These are phyloP conservation scores for Auricularia cornea DNA, from an alignment of 768 basidiomycete species.

Conservation along the genomic window DNA sequence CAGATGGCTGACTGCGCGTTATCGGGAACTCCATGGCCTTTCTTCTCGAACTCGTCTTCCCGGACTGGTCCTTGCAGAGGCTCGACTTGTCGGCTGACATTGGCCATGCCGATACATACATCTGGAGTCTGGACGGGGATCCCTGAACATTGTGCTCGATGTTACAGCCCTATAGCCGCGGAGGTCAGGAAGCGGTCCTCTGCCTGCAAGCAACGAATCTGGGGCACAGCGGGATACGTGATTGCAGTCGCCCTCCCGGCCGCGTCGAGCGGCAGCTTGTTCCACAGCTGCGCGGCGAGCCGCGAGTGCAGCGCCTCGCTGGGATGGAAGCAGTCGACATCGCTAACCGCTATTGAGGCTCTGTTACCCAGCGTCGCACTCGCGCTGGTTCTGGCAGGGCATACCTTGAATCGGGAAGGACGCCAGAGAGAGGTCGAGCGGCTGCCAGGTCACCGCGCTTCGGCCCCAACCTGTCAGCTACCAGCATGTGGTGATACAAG, in stretches of 20 bases:
- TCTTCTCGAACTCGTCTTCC: too few relatives aligned
- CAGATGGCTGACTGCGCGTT: too few relatives aligned
- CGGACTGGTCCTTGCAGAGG: too few relatives aligned
- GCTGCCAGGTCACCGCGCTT: conserved; percentile 11
- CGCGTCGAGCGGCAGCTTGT: not conserved
- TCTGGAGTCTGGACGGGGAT: too few relatives aligned
- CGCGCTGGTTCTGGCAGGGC: not conserved
- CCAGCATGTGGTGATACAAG: too few relatives aligned
- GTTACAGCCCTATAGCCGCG: too few relatives aligned
- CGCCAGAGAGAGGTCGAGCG: conserved; percentile 5
- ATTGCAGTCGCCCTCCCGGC: not conserved
- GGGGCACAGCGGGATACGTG: not conserved
- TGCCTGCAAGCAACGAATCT: too few relatives aligned
- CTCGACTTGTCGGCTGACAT: too few relatives aligned
- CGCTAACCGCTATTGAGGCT: not conserved
- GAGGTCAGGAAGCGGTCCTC: too few relatives aligned
- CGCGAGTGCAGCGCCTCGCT: not conserved
- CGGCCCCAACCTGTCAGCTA: not conserved
- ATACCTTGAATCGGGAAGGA: conserved; percentile 9
- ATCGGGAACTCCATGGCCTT: too few relatives aligned
- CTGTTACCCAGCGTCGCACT: not conserved
- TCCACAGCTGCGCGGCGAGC: not conserved
- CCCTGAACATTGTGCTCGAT: too few relatives aligned
- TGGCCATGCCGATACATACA: too few relatives aligned
- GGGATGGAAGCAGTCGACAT: not conserved